Evolutionary conservation across 2,329 filamentous ascomycete genomes (phyloP), one percentile per base, ranked within the genome.

Genomic region (Helotiales sp.): DNA sequence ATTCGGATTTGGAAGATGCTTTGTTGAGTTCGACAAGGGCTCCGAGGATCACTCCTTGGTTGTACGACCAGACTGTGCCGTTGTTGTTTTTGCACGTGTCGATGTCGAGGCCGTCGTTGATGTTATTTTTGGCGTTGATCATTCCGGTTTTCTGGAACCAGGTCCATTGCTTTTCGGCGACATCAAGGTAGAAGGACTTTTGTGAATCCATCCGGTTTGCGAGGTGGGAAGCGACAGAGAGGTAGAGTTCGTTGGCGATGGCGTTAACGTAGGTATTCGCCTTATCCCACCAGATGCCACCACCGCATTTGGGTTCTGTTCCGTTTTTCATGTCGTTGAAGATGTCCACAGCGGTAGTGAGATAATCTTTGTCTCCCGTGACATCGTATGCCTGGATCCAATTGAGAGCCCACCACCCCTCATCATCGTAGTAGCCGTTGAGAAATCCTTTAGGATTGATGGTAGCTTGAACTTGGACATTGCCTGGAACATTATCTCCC

Each of bases 371-470:
- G 44, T 84, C 75, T 8, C 74, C 72, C 0, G 82, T 82, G 13
- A 83, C 69, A 61, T 87, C 83, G 64, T 78, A 84, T 3, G 80
- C 74, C 40, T 79, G 78, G 51, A 86, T 80, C 76, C 83, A 79
- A n/a, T 74, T 83, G 53, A 86, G 74, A 12, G 82, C 82, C 84
- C 84, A 87, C 84, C 84, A 86, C 8, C 81, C 83, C 66, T 83
- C 80, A 62, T 86, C 84, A 59, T 87, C 84, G 62, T 83, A 84
- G 58, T 73, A 84, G 8, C 77, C 75, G 60, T 83, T 83, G 58
- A 79, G 71, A 65, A 83, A 84, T 52, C 77, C 70, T 15, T 61
- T 59, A 1, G 67, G 65, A 38, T 67, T 67, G n/a, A 56, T 49
- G 6, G 48, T 33, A 3, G 40, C 38, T 22, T 44, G 29, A 15